phyloP scores from a whole-genome alignment of 176 grass and related monocot species.

The Oryza meyeriana region DNA sequence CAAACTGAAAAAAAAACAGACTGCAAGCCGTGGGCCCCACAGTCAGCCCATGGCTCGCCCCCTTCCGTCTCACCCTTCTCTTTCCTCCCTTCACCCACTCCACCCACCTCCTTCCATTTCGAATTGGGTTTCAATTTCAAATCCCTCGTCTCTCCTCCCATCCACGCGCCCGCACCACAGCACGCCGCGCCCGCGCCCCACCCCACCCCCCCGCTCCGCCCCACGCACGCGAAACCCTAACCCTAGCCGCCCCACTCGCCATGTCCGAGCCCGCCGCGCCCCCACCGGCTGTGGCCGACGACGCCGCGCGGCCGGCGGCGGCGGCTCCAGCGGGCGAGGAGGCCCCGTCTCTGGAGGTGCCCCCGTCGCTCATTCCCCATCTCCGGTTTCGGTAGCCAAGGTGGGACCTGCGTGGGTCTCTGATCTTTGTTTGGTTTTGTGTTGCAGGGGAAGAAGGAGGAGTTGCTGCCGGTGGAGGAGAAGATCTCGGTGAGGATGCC shows the following conservation, averaged over 20 bases:
- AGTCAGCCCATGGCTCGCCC: too few relatives aligned
- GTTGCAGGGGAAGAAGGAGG: constrained; percentile 56
- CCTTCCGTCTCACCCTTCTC: too few relatives aligned
- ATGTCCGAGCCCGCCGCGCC: constrained; percentile 63
- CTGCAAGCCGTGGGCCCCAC: too few relatives aligned
- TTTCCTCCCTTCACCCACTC: too few relatives aligned
- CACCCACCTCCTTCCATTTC: background rate
- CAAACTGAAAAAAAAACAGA: too few relatives aligned
- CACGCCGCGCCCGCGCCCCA: constrained; percentile 51
- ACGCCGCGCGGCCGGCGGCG: background rate
- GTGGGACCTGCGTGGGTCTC: background rate
- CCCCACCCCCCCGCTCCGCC: background rate
- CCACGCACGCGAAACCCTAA: too few relatives aligned
- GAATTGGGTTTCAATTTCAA: constrained; percentile 39
- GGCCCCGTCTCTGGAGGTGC: constrained; percentile 37
- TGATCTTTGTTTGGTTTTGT: background rate
- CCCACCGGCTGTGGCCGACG: constrained; percentile 10
- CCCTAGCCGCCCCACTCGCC: too few relatives aligned
- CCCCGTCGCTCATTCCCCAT: too few relatives aligned
- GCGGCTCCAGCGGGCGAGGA: background rate
- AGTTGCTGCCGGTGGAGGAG: constrained; percentile 59
- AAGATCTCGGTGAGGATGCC: constrained; percentile 60
- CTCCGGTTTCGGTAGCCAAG: background rate
- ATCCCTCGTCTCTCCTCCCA: background rate
- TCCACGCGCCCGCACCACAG: background rate